phyloP scores from a whole-genome alignment of 2,329 filamentous ascomycete genomes.

The Podosphaera fusca region DNA sequence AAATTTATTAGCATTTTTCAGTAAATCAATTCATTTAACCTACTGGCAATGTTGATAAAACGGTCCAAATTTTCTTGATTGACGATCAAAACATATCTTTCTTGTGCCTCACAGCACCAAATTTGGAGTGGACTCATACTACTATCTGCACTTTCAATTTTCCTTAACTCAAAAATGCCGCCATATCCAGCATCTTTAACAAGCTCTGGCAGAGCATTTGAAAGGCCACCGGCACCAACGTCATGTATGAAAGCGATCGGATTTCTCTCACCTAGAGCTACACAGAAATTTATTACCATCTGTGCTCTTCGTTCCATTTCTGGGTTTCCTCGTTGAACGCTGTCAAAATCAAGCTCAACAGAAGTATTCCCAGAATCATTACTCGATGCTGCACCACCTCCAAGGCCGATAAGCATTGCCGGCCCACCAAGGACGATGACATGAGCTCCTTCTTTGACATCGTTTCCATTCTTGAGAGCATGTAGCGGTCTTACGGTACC shows the following conservation, averaged over 20 bases:
- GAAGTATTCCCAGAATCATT: conserved; percentile 71
- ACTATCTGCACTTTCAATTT: conserved; percentile 72
- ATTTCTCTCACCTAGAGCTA: conserved; percentile 59
- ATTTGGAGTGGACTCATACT: conserved; percentile 93
- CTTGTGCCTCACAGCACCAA: conserved; percentile 94
- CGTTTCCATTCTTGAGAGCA: conserved; percentile 58
- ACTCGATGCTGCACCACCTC: conserved; percentile 84
- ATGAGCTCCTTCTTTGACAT: conserved; percentile 71
- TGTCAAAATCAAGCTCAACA: conserved; percentile 86
- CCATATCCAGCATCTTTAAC: conserved; percentile 83
- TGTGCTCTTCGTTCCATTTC: conserved; percentile 90
- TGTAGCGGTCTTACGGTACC: conserved; percentile 81
- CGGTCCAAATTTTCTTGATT: conserved; percentile 58
- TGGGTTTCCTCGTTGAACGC: conserved; percentile 88
- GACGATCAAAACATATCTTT: conserved; percentile 81
- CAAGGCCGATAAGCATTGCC: conserved; percentile 92
- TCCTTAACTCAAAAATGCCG: conserved; percentile 79
- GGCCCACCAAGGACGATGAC: conserved; percentile 85
- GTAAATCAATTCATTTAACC: conserved; percentile 9
- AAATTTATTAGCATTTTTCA: conserved; percentile 1
- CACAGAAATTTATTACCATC: conserved; percentile 93
- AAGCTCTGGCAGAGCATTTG: conserved; percentile 63
- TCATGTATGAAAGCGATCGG: conserved; percentile 96
- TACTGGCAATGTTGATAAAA: conserved; percentile 42
- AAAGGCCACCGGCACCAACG: conserved; percentile 78